These are phyloP conservation scores for Xylogone sp. DNA, from an alignment of 2,329 filamentous ascomycete species.

Conservation along the genomic window DNA sequence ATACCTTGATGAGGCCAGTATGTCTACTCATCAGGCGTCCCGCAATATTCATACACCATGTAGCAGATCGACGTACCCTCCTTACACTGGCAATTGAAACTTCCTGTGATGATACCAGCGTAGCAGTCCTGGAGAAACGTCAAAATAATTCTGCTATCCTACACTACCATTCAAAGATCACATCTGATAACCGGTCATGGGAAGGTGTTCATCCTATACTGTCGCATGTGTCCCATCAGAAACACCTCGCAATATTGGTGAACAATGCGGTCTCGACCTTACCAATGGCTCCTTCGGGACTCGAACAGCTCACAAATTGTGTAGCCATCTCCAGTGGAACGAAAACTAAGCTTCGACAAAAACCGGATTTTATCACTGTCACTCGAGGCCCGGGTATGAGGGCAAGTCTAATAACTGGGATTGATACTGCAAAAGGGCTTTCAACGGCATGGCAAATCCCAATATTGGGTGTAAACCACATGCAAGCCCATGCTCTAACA, in stretches of 20 bases:
- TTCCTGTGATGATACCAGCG: constrained; percentile 90
- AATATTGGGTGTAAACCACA: constrained; percentile 86
- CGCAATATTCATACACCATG: constrained; percentile 1
- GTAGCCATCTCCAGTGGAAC: constrained; percentile 9
- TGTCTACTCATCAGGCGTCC: constrained; percentile 19
- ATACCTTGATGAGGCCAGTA: constrained; percentile 26
- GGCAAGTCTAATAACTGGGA: constrained; percentile 70
- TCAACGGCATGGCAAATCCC: constrained; percentile 80
- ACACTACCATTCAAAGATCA: constrained; percentile 77
- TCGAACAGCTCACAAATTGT: constrained; percentile 13
- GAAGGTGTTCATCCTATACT: constrained; percentile 76
- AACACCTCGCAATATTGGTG: constrained; percentile 65
- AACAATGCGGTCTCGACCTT: constrained; percentile 57
- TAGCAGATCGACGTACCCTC: constrained; percentile 31
- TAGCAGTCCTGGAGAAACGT: constrained; percentile 69
- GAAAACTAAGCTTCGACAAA: constrained; percentile 30
- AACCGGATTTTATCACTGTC: constrained; percentile 81
- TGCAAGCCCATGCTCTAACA: constrained; percentile 94
- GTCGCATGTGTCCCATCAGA: constrained; percentile 72
- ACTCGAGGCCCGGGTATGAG: constrained; percentile 90
- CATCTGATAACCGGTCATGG: constrained; percentile 71
- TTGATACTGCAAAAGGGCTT: constrained; percentile 84
- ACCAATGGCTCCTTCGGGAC: constrained; percentile 13
- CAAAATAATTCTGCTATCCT: constrained; percentile 45
- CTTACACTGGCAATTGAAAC: constrained; percentile 73